Evolutionary conservation across 768 basidiomycete species (phyloP).

Genomic region (Mycena pura): DNA sequence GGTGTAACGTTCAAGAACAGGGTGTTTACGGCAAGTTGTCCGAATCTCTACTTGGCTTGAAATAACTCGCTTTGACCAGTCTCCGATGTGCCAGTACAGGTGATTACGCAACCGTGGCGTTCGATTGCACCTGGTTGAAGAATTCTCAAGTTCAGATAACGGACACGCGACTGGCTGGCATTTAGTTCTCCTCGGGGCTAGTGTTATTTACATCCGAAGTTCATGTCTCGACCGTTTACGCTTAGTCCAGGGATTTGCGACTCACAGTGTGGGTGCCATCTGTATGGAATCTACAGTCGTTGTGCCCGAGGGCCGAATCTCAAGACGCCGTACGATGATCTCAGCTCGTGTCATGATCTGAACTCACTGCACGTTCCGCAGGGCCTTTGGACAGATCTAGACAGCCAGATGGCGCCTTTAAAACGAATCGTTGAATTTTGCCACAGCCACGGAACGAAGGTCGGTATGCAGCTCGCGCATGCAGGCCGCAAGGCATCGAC

Average conservation of each 20-base stretch:
- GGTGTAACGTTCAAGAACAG: slow-evolving; percentile 76
- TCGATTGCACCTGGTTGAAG: neutral
- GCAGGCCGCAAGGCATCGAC: slow-evolving; percentile 76
- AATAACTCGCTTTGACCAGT: slow-evolving; percentile 39
- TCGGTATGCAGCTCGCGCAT: slow-evolving; percentile 84
- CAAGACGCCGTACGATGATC: slow-evolving; percentile 80
- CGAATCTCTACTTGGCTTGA: neutral
- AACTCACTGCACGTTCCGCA: too few relatives aligned
- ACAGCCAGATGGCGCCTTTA: slow-evolving; percentile 74
- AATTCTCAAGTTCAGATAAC: slow-evolving; percentile 29
- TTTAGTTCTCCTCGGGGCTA: slow-evolving; percentile 75
- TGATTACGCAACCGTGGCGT: slow-evolving; percentile 42
- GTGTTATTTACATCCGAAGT: slow-evolving; percentile 28
- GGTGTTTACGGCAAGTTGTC: slow-evolving; percentile 64
- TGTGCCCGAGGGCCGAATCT: slow-evolving; percentile 77
- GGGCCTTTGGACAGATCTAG: slow-evolving; percentile 81
- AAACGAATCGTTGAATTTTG: slow-evolving; percentile 77
- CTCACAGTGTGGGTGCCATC: slow-evolving; percentile 74
- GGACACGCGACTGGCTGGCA: slow-evolving; percentile 88
- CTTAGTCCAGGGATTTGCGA: slow-evolving; percentile 70
- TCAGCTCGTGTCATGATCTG: too few relatives aligned
- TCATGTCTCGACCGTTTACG: too few relatives aligned
- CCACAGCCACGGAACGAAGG: slow-evolving; percentile 70
- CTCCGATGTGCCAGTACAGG: slow-evolving; percentile 88
- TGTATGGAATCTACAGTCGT: slow-evolving; percentile 79